A percentile compares a stretch with the other conserved stretches of the same genome.
phyloP scores from a whole-genome alignment of 108 stramenopile species.

The Pseudonitzschia multiseries region DNA sequence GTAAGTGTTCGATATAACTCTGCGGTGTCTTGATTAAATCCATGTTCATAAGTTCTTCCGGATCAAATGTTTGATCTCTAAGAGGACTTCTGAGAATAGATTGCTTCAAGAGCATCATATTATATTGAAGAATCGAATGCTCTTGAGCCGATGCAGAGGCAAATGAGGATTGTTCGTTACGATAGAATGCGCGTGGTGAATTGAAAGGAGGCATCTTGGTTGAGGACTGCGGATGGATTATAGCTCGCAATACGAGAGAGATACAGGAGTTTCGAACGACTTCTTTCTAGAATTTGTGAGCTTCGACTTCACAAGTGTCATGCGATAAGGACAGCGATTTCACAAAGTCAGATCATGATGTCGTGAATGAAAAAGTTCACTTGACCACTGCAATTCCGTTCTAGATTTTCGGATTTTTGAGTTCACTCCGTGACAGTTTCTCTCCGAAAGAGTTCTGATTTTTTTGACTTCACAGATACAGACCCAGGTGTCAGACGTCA shows the following conservation, averaged over 20 bases:
- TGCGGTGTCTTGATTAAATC: conserved; percentile 4
- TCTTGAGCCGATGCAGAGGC: not conserved
- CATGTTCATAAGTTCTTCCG: not conserved
- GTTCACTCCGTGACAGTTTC: not conserved
- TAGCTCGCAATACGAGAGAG: too few species aligned
- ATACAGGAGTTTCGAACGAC: not conserved
- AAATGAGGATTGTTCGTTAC: not conserved
- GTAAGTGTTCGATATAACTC: not conserved
- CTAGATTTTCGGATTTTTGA: not conserved
- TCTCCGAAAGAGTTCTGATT: too few species aligned
- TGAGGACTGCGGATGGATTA: not conserved
- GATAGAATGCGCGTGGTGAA: not conserved
- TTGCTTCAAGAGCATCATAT: not conserved
- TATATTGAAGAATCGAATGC: not conserved
- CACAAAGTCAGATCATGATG: too few species aligned
- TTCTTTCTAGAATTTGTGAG: not conserved
- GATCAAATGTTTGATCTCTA: not conserved
- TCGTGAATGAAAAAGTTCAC: not conserved
- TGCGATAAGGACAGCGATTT: not conserved
- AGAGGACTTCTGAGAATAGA: not conserved
- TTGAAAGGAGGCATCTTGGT: not conserved
- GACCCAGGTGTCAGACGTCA: too few species aligned
- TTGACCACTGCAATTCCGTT: not conserved
- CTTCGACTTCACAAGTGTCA: not conserved
- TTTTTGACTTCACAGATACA: too few species aligned